A percentile compares a stretch with the other conserved stretches of the same genome.
These are phyloP conservation scores for Tetraselmis chui DNA, from an alignment of 139 green algal genomes.

Conservation along the genomic window DNA sequence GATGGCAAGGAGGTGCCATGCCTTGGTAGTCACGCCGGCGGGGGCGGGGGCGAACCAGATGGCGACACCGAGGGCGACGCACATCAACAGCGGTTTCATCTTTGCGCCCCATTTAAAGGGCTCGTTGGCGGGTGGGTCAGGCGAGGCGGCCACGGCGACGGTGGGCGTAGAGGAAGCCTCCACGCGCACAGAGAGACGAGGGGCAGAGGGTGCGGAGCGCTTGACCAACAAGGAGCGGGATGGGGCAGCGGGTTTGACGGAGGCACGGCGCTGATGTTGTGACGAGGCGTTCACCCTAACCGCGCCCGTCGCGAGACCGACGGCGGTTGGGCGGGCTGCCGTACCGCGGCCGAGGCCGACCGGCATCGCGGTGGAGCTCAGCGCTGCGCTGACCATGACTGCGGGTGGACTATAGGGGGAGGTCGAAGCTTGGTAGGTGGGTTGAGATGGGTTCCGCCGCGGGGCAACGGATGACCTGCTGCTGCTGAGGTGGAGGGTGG, in stretches of 20 bases:
- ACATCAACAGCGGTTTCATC: conserved; percentile 80
- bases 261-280: no score
- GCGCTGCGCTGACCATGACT: not conserved
- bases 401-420: no score
- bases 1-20: conserved; percentile 15
- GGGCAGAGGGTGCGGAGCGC: not conserved
- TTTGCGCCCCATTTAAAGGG: conserved; percentile 82
- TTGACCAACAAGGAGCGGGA: not conserved
- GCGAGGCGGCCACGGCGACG: conserved; percentile 3
- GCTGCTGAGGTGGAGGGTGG: no score
- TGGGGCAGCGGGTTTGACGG: not conserved
- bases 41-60: conserved; percentile 80
- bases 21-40: conserved; percentile 42
- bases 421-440: no score
- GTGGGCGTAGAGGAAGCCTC: not conserved
- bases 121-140: not conserved
- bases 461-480: no score
- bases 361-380: not conserved
- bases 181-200: not conserved
- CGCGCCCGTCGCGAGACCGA: no score
- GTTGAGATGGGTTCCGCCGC: no score
- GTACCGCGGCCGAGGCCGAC: not conserved
- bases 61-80: conserved; percentile 57
- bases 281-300: not conserved
- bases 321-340: no score